Base-by-base conservation (phyloP, 108 stramenopile species). In the Fragilaria crotonensis region DNA sequence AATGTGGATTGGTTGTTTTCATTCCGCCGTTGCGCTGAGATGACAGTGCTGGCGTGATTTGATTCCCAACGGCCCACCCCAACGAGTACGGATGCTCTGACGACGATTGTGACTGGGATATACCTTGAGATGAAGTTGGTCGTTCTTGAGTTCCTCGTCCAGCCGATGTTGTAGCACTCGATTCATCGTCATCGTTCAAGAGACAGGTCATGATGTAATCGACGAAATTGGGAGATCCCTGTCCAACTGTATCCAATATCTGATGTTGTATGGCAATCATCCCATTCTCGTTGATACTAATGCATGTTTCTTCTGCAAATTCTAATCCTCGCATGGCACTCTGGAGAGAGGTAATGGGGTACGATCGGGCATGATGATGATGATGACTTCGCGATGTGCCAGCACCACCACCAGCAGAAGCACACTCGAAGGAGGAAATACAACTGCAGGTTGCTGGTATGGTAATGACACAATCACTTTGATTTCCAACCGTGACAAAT, bases 181-280 rank as follows among this genome's bases (percentile, higher is more conserved):
- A 7, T 14, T 76, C 72, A 20, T 79, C 81, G 25, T 66, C 57
- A 9, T 78, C 73, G 32, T 76, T 67, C 47, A 72, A 63, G 23
- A 84, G 63, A 54, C 77, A 75, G 14, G 61, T 62, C 74, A 84
- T 76, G 48, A 84, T 75, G 57, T 80, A 80, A 67, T 79, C 83
- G 28, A 84, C 77, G 66, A 80, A 81, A 52, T 67, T 77, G 0
- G 82, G 78, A 9, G 55, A 51, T 11, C 63, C 76, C 33, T 62
- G 48, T 30, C 59, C 54, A 26, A 64, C 60, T 51, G n/a, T 25
- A 49, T 76, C 63, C 2, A 72, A 47, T 26, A 80, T 63, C 55
- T 85, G 80, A 67, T 85, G 84, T 59, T 85, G 84, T 49, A 85
- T 81, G 20, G 84, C 84, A 68, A 85, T 78, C 73, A 85, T 85